phyloP scores from a whole-genome alignment of 2,329 filamentous ascomycete genomes.

The Alternaria metachromatica region DNA sequence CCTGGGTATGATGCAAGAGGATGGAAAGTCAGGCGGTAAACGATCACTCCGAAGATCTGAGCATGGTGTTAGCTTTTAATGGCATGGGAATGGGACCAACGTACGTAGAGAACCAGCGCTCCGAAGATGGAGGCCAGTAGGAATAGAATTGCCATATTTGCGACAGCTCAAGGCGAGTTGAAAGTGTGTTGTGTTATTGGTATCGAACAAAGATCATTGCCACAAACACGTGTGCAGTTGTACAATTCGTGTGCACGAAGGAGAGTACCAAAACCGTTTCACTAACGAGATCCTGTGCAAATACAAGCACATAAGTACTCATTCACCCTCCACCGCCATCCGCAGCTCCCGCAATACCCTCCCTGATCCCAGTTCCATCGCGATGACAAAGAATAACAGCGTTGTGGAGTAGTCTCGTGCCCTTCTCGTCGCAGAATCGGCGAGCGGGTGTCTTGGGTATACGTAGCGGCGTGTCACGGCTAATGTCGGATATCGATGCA shows the following conservation, averaged over 20 bases:
- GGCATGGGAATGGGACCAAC: neutral
- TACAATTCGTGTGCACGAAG: neutral
- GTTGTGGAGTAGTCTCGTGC: conserved; percentile 19
- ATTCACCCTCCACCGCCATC: conserved; percentile 32
- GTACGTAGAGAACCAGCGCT: conserved; percentile 34
- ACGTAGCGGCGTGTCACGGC: conserved; percentile 31
- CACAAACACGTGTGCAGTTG: neutral
- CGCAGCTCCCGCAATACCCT: conserved; percentile 37
- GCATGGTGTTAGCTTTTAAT: conserved; percentile 7
- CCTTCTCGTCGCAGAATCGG: neutral
- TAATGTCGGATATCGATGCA: conserved; percentile 29
- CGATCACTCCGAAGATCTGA: conserved; percentile 34
- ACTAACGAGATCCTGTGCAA: neutral
- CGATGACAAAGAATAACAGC: conserved; percentile 9
- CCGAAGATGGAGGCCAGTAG: conserved; percentile 35
- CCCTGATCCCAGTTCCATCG: neutral
- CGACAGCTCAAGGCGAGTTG: neutral
- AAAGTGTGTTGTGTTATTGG: neutral
- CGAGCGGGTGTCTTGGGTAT: conserved; percentile 22
- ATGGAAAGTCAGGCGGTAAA: conserved; percentile 53
- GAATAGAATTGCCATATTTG: conserved; percentile 14
- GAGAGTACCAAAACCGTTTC: neutral
- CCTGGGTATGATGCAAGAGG: conserved; percentile 54
- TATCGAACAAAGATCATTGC: neutral
- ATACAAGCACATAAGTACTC: conserved; percentile 23